Percentiles rank a stretch among this genome's conserved stretches.
Conservation (phyloP, 495 filamentous ascomycete genomes). For the Penicillium waksmanii region DNA sequence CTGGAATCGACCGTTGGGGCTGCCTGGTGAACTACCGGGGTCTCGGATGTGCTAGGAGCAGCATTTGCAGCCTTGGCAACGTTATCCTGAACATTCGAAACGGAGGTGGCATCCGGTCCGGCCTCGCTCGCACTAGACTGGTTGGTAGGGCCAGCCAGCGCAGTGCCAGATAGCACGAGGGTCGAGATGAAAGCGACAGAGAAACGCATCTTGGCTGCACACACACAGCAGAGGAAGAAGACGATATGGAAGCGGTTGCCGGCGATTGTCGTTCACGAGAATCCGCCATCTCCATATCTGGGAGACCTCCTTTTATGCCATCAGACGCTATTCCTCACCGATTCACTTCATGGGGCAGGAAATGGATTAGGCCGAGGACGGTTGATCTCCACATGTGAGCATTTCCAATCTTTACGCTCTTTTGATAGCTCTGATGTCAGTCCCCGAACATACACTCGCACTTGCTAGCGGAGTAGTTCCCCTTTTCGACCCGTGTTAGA, state of each 20-base stretch:
- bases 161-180: constrained; percentile 35
- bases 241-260: not conserved
- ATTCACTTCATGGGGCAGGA: constrained; percentile 17
- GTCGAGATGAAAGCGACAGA: constrained; percentile 32
- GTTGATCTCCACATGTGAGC: constrained; percentile 33
- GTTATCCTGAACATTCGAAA: constrained; percentile 6
- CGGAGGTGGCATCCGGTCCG: constrained; percentile 2
- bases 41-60: constrained; percentile 1
- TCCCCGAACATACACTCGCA: constrained; percentile 13
- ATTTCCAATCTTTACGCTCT: constrained; percentile 12
- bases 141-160: constrained; percentile 28
- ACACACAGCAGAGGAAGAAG: constrained; percentile 14
- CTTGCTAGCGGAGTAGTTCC: constrained; percentile 20
- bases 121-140: constrained; percentile 16
- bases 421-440: constrained; percentile 18
- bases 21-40: constrained; percentile 5
- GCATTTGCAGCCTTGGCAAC: not conserved
- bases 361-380: constrained; percentile 31
- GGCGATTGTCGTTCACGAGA: constrained; percentile 8
- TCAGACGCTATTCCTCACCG: constrained; percentile 8
- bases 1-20: constrained; percentile 1
- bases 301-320: constrained; percentile 27
- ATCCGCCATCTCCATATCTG: not conserved
- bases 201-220: constrained; percentile 36
- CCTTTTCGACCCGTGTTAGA: constrained; percentile 16